Base-by-base conservation (phyloP, 176 grass and related monocot genomes). In the Hordeum marinum region DNA sequence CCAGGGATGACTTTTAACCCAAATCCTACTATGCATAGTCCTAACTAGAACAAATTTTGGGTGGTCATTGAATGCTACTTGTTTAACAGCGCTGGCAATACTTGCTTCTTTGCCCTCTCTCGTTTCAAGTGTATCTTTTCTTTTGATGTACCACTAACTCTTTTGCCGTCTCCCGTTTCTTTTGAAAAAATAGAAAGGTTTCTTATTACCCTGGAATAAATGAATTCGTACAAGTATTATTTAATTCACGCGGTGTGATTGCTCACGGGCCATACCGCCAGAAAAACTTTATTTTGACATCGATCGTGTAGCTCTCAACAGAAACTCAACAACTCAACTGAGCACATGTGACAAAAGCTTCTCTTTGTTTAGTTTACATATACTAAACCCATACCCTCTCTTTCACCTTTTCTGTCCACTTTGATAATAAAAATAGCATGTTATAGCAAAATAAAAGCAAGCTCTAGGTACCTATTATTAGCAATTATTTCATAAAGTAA, bases 271-370 rank as follows among this genome's bases (percentile, higher is more conserved):
- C 11, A 63, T 24, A 27, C 24, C 24, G 5, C 11, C 25, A 15
- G 4, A 63, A 25, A 63, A 48, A 74, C 42, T 74, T 50, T 73
- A 46, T 17, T 31, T 27, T 23, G 12, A 5, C 70, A 26, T 73
- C 26, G 23, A 73, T 46, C 13, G 7, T 73, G 24, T 46, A 8
- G 24, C 40, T 46, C 41, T 46, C 41, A 24, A 8, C 32, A 64
- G 79, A 72, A 86, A 85, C 24, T 77, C 85, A 41, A 26, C 24
- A 76, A 11, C 42, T 78, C 83, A 82, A 42, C 73, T 82, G 41
- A 86, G 73, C 57, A 83, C 57, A 86, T 58, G 79, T 42, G 52
- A 78, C 14, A 54, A 86, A 85, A 78, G 78, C 52, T 85, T 68
- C 40, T 68, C 45, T 72, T 71, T 71, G 69, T 65, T 75, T 63